A percentile compares a stretch with the other conserved stretches of the same genome.
Evolutionary conservation across 768 basidiomycete species (phyloP).

Genomic region (Floccularia luteovirens): DNA sequence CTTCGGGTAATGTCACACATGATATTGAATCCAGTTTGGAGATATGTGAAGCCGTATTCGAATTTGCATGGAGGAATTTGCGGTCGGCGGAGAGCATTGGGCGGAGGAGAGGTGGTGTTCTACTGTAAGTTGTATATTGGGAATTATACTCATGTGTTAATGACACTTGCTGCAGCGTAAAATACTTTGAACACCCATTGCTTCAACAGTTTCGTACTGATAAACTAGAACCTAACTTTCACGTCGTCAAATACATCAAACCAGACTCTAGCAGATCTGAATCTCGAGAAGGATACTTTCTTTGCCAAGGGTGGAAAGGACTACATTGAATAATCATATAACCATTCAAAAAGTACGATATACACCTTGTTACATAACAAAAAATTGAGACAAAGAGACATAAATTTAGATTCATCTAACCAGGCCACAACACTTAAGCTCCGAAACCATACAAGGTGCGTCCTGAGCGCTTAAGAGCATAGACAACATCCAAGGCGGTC

Average conservation of each 20-base stretch:
- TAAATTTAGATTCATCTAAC: not conserved
- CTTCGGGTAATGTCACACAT: constrained; percentile 56
- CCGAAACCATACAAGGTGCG: constrained; percentile 82
- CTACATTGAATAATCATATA: not conserved
- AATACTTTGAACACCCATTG: constrained; percentile 76
- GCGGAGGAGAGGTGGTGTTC: constrained; percentile 36
- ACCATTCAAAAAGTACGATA: not conserved
- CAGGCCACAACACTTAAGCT: constrained; percentile 30
- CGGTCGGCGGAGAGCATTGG: constrained; percentile 35
- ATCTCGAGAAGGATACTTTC: constrained; percentile 80
- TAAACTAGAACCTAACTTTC: constrained; percentile 57
- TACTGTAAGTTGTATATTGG: constrained; percentile 39
- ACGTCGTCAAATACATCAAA: constrained; percentile 63
- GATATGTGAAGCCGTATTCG: constrained; percentile 67
- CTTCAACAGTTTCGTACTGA: constrained; percentile 55
- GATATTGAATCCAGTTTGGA: constrained; percentile 68
- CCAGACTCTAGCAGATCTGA: constrained; percentile 74
- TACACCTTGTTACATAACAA: not conserved
- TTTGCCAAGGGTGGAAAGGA: constrained; percentile 69
- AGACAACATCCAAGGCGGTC: constrained; percentile 80
- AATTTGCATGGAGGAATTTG: constrained; percentile 54
- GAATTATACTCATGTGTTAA: constrained; percentile 5
- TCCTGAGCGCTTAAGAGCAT: constrained; percentile 66
- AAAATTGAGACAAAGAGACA: not conserved
- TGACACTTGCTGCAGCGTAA: constrained; percentile 45